A percentile compares a stretch with the other conserved stretches of the same genome.
These are phyloP conservation scores for Botrytis squamosa DNA, from an alignment of 2,329 filamentous ascomycete genomes.

Conservation along the genomic window DNA sequence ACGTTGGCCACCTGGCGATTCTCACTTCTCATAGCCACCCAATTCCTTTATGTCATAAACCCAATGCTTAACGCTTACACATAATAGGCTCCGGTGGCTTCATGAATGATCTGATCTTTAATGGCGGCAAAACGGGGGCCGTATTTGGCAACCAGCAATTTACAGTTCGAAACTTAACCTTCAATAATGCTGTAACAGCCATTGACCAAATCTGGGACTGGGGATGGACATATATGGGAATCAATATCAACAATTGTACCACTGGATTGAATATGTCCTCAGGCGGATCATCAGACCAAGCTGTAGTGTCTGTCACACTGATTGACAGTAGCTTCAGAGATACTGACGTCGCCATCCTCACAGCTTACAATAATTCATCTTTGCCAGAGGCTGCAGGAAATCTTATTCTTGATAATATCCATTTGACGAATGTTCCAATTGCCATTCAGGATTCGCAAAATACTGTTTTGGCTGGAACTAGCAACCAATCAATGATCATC, in stretches of 20 bases:
- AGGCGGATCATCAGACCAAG: slow-evolving; percentile 44
- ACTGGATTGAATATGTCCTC: slow-evolving; percentile 52
- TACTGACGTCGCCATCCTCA: slow-evolving; percentile 50
- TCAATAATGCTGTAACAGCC: slow-evolving; percentile 49
- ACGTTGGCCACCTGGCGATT: slow-evolving; percentile 2
- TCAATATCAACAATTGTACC: slow-evolving; percentile 52
- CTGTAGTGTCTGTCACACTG: slow-evolving; percentile 54
- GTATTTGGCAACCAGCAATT: slow-evolving; percentile 66
- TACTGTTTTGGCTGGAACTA: slow-evolving; percentile 19
- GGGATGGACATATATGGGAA: slow-evolving; percentile 55
- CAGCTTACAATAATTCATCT: slow-evolving; percentile 52
- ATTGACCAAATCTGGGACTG: slow-evolving; percentile 60
- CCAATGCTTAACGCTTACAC: slow-evolving; percentile 27
- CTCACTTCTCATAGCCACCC: neutral
- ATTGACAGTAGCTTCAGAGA: slow-evolving; percentile 55
- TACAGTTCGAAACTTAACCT: slow-evolving; percentile 54
- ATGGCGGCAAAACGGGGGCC: slow-evolving; percentile 58
- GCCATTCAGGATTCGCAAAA: slow-evolving; percentile 41
- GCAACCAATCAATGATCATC: slow-evolving; percentile 37
- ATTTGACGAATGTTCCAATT: slow-evolving; percentile 17
- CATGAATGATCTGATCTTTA: slow-evolving; percentile 58
- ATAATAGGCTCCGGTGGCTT: slow-evolving; percentile 53
- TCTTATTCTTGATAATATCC: slow-evolving; percentile 21
- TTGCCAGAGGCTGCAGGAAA: slow-evolving; percentile 33
- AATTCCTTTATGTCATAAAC: neutral